Conservation (phyloP, 2,329 filamentous ascomycete species). For the Diplodia corticola region DNA sequence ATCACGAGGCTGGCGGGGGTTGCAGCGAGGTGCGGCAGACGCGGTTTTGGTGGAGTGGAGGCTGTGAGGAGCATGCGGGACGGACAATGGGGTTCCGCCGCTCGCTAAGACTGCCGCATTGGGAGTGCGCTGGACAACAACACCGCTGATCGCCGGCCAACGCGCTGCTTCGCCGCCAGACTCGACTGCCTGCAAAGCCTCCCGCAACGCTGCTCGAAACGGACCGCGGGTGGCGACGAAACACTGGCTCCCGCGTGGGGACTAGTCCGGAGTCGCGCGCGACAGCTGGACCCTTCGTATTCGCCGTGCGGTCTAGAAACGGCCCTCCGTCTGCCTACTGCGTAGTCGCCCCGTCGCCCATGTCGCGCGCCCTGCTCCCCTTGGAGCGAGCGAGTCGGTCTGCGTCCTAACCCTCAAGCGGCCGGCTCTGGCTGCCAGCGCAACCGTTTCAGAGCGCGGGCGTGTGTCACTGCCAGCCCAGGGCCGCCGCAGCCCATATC, state of each 20-base stretch:
- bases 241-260: background rate
- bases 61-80: background rate
- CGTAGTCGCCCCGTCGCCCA: no score
- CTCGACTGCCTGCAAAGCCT: background rate
- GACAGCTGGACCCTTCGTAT: slow-evolving; percentile 16
- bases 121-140: slow-evolving; percentile 10
- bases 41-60: background rate
- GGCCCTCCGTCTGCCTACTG: background rate
- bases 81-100: slow-evolving; percentile 13
- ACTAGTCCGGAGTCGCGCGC: background rate
- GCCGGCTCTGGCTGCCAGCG: slow-evolving; percentile 7
- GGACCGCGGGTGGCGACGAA: slow-evolving; percentile 9
- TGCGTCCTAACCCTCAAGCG: background rate
- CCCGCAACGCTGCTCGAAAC: background rate
- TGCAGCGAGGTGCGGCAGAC: background rate
- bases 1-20: slow-evolving; percentile 5
- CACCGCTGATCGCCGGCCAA: slow-evolving; percentile 2
- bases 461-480: slow-evolving; percentile 7
- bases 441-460: slow-evolving; percentile 8
- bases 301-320: slow-evolving; percentile 12
- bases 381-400: slow-evolving; percentile 2
- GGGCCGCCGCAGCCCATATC: background rate
- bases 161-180: background rate
- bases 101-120: slow-evolving; percentile 8
- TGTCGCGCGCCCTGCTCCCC: slow-evolving; percentile 6